These are phyloP conservation scores for Dothiorella sarmentorum DNA, from an alignment of 2,329 filamentous ascomycete genomes.

Conservation along the genomic window DNA sequence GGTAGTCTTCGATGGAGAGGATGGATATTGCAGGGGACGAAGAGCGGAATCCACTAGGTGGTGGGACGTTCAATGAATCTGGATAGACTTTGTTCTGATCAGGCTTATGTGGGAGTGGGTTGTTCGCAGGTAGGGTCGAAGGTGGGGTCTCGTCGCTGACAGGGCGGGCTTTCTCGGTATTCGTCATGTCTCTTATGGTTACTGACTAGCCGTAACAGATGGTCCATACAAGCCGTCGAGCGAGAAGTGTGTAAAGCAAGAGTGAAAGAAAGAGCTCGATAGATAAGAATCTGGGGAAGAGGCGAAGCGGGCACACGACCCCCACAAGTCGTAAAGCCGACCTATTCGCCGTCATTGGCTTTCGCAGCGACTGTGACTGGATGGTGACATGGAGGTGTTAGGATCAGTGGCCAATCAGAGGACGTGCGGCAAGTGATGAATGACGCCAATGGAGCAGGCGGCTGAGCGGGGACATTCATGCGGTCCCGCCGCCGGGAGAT, in stretches of 20 bases:
- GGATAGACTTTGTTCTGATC: neutral
- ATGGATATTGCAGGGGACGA: neutral
- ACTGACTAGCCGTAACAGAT: neutral
- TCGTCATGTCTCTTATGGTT: neutral
- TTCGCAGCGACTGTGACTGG: conserved; percentile 1
- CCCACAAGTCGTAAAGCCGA: neutral
- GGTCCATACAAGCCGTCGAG: neutral
- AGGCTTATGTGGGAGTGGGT: neutral
- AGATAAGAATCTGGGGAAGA: conserved; percentile 5
- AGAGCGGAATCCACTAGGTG: neutral
- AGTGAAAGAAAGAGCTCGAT: neutral
- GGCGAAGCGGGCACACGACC: conserved; percentile 10
- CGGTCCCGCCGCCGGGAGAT: conserved; percentile 3
- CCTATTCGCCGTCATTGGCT: conserved; percentile 1
- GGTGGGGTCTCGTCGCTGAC: neutral
- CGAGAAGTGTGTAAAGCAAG: neutral
- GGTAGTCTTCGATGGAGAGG: conserved; percentile 10
- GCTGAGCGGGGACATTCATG: neutral
- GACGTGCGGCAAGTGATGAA: neutral
- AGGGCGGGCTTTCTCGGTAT: neutral
- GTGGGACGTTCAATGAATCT: neutral
- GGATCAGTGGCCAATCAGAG: neutral
- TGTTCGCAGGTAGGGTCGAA: neutral
- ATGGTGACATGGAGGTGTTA: neutral
- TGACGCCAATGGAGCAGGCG: neutral